Evolutionary conservation across 78 protist genomes (phyloP), one percentile per base, ranked within the genome.

Genomic region (Chrysochromulina parva): DNA sequence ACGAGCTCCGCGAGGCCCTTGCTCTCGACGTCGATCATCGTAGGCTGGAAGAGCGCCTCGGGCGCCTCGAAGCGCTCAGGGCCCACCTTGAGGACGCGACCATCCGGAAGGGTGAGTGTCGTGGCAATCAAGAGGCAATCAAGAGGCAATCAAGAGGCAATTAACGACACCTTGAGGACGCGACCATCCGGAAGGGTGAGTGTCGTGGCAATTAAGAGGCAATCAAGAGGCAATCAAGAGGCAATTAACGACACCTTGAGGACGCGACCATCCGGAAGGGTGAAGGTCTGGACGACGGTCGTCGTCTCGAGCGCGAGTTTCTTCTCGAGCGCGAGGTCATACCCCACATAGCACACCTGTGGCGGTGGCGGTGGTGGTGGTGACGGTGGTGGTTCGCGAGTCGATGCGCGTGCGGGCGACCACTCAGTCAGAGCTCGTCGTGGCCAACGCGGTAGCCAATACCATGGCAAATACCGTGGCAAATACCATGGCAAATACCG

Each of bases 21-120:
- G 92, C 2, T 59, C 19, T 52, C 90, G 24, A 52, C 95, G 94
- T 67, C 74, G 74, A 16, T 9, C 66, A 95, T 96, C 26, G 74
- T 38, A 26, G 99, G 99, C 89, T 97, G 94, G 98, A 99, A 99
- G 92, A 99, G 96, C 7, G 96, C 98, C 91, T 99, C 99, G 11
- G 99, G 96, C 6, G 99, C 99, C 93, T 95, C 95, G 85, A 97
- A 99, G 58, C 99, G 94, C 94, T 99, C 99, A 2, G 59, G 47
- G 22, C 99, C 99, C 54, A 98, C 92, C 74, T 80, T 92, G 93
- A 98, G 90, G 16, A 93, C 96, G 47, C 98, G 90, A 54, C 99
- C 99, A 90, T 98, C 99, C 89, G 99, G 99, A 1, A 97, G 94
- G 38, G 47, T 26, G 20, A 17, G 90, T 19, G 48, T n/a, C 91